These are phyloP conservation scores for Volvariella surrecta DNA, from an alignment of 1,284 basidiomycete species.

Conservation along the genomic window DNA sequence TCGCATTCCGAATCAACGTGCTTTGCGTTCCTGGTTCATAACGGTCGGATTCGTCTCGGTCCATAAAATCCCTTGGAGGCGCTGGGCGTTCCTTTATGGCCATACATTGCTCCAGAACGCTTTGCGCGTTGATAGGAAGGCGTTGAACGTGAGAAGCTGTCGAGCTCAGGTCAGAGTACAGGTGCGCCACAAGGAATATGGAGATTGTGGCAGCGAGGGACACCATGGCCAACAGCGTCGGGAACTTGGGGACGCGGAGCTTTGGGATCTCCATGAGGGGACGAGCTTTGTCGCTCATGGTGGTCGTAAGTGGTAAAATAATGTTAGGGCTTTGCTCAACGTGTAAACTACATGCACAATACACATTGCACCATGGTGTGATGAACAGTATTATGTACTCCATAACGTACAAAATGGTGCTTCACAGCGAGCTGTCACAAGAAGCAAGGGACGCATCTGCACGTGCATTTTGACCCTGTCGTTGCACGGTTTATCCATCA, in stretches of 20 bases:
- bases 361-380: conserved; percentile 10
- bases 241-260: not conserved
- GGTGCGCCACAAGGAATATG: conserved; percentile 10
- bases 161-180: conserved; percentile 6
- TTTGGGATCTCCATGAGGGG: not conserved
- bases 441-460: not conserved
- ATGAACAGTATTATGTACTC: not conserved
- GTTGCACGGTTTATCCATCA: too few relatives aligned
- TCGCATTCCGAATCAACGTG: conserved; percentile 70
- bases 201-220: conserved; percentile 11
- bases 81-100: conserved; percentile 33
- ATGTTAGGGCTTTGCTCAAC: not conserved
- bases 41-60: conserved; percentile 60
- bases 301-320: conserved; percentile 6
- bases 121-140: conserved; percentile 16
- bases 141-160: conserved; percentile 7
- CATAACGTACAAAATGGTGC: not conserved
- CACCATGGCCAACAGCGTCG: conserved; percentile 1
- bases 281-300: conserved; percentile 14
- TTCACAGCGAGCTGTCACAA: conserved; percentile 6
- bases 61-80: conserved; percentile 40
- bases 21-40: conserved; percentile 59
- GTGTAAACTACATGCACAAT: conserved; percentile 13
- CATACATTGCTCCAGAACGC: conserved; percentile 34
- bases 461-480: too few relatives aligned